Conservation (phyloP, 305 asterid species). For the Fraxinus velutina region DNA sequence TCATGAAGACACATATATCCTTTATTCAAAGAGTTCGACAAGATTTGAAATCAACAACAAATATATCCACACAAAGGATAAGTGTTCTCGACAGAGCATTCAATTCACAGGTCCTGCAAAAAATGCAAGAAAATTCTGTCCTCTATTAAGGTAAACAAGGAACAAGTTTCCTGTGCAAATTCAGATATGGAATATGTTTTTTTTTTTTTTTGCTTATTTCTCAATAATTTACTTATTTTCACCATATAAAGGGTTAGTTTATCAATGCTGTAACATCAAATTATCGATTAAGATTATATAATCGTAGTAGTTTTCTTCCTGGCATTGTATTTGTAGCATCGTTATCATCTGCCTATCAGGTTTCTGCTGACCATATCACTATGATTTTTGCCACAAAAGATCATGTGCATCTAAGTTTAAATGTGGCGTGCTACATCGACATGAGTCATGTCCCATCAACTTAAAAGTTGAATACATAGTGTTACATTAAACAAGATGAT, state of each 20-base stretch:
- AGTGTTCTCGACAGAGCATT: constrained; percentile 5
- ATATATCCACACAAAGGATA: neutral
- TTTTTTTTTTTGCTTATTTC: neutral
- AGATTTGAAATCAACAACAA: neutral
- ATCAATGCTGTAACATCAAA: neutral
- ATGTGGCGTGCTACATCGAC: neutral
- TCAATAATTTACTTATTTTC: constrained; percentile 11
- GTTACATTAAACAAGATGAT: neutral
- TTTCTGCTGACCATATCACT: neutral
- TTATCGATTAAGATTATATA: neutral
- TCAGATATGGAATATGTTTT: constrained; percentile 9
- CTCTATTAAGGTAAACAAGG: neutral
- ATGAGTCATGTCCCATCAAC: neutral
- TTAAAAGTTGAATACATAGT: neutral
- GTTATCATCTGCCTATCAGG: neutral
- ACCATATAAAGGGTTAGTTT: neutral
- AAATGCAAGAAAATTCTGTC: constrained; percentile 9
- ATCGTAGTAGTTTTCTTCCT: neutral
- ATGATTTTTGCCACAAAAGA: neutral
- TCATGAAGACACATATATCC: neutral
- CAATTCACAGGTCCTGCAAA: constrained; percentile 8
- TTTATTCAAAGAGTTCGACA: neutral
- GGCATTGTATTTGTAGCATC: neutral
- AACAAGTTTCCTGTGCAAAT: neutral
- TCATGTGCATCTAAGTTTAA: neutral